Evolutionary conservation across 768 basidiomycete species (phyloP).

Genomic region (Lyophyllum decastes): DNA sequence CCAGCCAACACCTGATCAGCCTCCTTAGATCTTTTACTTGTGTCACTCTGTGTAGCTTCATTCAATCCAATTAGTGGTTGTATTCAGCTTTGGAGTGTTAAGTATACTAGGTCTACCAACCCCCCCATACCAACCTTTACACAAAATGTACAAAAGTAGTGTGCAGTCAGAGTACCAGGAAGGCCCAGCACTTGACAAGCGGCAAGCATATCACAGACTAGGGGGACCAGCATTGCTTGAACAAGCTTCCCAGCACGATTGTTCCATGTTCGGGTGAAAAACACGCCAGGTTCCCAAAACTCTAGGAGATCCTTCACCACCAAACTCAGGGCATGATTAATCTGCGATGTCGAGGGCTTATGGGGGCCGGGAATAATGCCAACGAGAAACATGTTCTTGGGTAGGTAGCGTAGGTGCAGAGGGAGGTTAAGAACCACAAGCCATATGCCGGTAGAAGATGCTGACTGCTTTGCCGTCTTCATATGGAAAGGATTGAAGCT

Average conservation of each 20-base stretch:
- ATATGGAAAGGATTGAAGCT: slow-evolving; percentile 29
- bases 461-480: slow-evolving; percentile 24
- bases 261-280: background rate
- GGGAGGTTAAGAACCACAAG: background rate
- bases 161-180: slow-evolving; percentile 10
- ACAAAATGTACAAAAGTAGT: slow-evolving; percentile 31
- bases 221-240: background rate
- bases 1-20: no score
- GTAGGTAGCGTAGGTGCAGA: slow-evolving; percentile 10
- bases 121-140: no score
- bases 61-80: no score
- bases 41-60: no score
- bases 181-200: slow-evolving; percentile 26
- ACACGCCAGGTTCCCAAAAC: slow-evolving; percentile 31
- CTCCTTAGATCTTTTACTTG: no score
- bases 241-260: background rate
- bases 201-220: slow-evolving; percentile 31
- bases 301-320: slow-evolving; percentile 35
- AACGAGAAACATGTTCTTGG: slow-evolving; percentile 33
- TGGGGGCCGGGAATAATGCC: slow-evolving; percentile 19
- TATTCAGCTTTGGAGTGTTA: no score
- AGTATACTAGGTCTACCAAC: no score
- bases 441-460: slow-evolving; percentile 19
- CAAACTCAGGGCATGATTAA: slow-evolving; percentile 34
- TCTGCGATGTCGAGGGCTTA: slow-evolving; percentile 32